Conservation (phyloP, 495 filamentous ascomycete species). For the Xylaria curta region DNA sequence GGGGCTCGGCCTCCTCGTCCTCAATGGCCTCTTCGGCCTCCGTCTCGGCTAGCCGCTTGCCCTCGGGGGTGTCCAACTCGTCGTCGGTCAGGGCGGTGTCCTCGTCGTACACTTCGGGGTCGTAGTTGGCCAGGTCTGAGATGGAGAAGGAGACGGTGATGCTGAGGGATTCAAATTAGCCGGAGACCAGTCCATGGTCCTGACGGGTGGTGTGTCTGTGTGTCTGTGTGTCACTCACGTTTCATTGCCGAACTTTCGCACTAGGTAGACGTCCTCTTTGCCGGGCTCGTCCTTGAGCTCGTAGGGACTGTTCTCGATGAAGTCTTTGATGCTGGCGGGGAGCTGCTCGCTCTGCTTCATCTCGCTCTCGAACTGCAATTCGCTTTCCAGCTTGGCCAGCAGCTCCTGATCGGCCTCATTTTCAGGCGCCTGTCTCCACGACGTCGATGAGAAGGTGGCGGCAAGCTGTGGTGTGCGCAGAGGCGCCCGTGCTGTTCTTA, state of each 20-base stretch:
- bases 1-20: constrained; percentile 58
- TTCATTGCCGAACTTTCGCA: constrained; percentile 85
- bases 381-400: constrained; percentile 75
- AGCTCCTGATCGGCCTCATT: constrained; percentile 74
- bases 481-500: constrained; percentile 41
- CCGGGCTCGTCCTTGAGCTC: constrained; percentile 79
- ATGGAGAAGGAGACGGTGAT: constrained; percentile 94
- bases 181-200: not conserved
- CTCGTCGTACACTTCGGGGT: constrained; percentile 56
- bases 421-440: constrained; percentile 53
- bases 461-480: constrained; percentile 59
- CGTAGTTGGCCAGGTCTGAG: constrained; percentile 80
- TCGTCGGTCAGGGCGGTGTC: constrained; percentile 65
- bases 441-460: constrained; percentile 77
- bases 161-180: constrained; percentile 51
- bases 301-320: constrained; percentile 72
- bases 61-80: constrained; percentile 62
- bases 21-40: constrained; percentile 54
- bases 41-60: constrained; percentile 48
- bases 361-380: constrained; percentile 70
- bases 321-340: constrained; percentile 71
- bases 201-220: constrained; percentile 2
- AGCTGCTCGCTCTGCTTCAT: constrained; percentile 64
- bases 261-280: constrained; percentile 84
- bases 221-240: constrained; percentile 66